Evolutionary conservation across 164 flowering plant genomes (phyloP).

Genomic region (Magnolia kwangsiensis): DNA sequence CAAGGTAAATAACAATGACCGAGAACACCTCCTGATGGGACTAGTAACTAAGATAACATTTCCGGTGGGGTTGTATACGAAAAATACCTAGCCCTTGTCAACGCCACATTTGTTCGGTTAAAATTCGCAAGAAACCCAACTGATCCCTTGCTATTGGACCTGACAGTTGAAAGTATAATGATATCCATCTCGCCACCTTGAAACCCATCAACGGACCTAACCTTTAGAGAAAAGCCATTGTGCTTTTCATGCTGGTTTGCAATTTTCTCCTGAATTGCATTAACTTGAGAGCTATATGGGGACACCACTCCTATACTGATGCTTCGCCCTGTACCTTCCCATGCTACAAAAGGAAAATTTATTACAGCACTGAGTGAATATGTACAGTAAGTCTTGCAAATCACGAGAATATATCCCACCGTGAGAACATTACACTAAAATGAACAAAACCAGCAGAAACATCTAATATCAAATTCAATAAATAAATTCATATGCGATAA

Average conservation of each 20-base stretch:
- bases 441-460: not conserved
- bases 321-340: constrained; percentile 2
- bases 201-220: constrained; percentile 50
- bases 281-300: constrained; percentile 42
- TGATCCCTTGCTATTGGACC: constrained; percentile 31
- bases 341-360: constrained; percentile 18
- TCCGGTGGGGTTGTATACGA: not conserved
- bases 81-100: constrained; percentile 4
- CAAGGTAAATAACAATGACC: not conserved
- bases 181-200: constrained; percentile 51
- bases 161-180: constrained; percentile 36
- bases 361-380: not conserved
- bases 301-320: constrained; percentile 32
- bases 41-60: not conserved
- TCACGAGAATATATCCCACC: not conserved
- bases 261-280: constrained; percentile 33
- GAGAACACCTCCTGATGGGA: not conserved
- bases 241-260: constrained; percentile 18
- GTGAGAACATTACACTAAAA: not conserved
- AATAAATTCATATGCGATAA: too few relatives aligned
- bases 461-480: too few relatives aligned
- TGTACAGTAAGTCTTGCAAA: not conserved
- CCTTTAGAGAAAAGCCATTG: constrained; percentile 28
- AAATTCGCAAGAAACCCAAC: constrained; percentile 39
- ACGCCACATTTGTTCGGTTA: constrained; percentile 43